Base-by-base conservation (phyloP, 2,329 filamentous ascomycete species). In the Epichloe coenophiala region DNA sequence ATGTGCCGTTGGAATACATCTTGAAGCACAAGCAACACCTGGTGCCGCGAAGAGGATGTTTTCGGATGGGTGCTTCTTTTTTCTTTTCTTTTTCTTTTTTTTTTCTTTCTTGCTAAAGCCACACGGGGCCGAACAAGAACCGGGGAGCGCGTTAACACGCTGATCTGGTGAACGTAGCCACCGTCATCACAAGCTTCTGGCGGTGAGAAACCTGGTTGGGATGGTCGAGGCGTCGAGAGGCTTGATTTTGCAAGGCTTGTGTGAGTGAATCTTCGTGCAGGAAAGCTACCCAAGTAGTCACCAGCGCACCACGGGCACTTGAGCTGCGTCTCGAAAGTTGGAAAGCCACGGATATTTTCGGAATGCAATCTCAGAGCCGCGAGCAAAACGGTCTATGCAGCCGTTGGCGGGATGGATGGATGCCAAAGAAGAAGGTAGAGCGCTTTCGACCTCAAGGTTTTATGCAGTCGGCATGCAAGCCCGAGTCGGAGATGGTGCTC, bases 1-100 rank as follows among this genome's bases (percentile, higher is more conserved):
- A 48, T 43, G 52, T 53, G 53, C 50, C 55, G 48, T 57, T 54
- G 17, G 52, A 6, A 17, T 47, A 43, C 55, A 57, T 57, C 36
- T 19, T 19, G 41, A 48, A 49, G 31, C 40, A 47, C 36, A 8
- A 33, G 49, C 35, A 40, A 12, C 33, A 46, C 15, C 17, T n/a
- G 35, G 37, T 37, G 27, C 27, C 37, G 23, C 31, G 23, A 19
- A 9, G 11, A 19, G 23, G 19, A 7, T 17, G n/a, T 33, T 45
- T 2, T 38, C 21, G 12, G 23, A 4, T 9, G 8, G 21, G 6
- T 13, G 13, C 19, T 17, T 46, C 21, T 21, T 43, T 17, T 31
- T 39, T 12, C n/a, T 40, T 6, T 21, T 17, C 2, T 17, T 17
- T 1, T 17, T 17, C 17, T 2, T 17, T 17, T 19, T 6, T 11